A percentile compares a stretch with the other conserved stretches of the same genome.
Evolutionary conservation across 805 yeast genomes (phyloP).

Genomic region (Starmerella lactis-condensi): DNA sequence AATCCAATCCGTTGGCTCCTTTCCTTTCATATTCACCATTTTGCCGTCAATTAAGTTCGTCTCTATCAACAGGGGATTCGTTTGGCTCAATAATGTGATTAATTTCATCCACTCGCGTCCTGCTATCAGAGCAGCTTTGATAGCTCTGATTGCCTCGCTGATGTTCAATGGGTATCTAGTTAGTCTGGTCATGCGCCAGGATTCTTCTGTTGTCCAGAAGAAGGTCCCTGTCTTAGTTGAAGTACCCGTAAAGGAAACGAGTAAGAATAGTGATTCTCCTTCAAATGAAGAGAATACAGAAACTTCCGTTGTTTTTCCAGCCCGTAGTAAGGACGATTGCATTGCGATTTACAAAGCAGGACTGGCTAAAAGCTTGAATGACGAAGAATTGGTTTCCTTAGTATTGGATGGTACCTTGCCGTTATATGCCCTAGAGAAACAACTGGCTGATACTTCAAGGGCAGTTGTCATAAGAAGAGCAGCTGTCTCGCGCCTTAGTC

Average conservation of each 20-base stretch:
- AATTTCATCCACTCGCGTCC: constrained; percentile 8
- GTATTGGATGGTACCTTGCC: constrained; percentile 68
- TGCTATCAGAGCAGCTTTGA: constrained; percentile 32
- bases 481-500: constrained; percentile 69
- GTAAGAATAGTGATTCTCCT: constrained; percentile 14
- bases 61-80: constrained; percentile 9
- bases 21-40: constrained; percentile 22
- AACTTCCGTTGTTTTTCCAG: not conserved
- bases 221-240: constrained; percentile 19
- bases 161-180: constrained; percentile 69
- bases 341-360: constrained; percentile 50
- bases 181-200: constrained; percentile 42
- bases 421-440: constrained; percentile 83
- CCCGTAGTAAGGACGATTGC: constrained; percentile 38
- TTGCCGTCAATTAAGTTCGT: constrained; percentile 25
- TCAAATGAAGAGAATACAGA: not conserved
- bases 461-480: constrained; percentile 88
- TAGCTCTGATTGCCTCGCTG: constrained; percentile 55
- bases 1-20: constrained; percentile 6
- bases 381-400: constrained; percentile 57
- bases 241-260: constrained; percentile 9
- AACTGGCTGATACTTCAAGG: constrained; percentile 68
- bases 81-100: constrained; percentile 7
- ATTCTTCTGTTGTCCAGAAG: constrained; percentile 17
- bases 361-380: constrained; percentile 39